Evolutionary conservation across 306 rosid species (phyloP).

Genomic region (Quercus ilex): DNA sequence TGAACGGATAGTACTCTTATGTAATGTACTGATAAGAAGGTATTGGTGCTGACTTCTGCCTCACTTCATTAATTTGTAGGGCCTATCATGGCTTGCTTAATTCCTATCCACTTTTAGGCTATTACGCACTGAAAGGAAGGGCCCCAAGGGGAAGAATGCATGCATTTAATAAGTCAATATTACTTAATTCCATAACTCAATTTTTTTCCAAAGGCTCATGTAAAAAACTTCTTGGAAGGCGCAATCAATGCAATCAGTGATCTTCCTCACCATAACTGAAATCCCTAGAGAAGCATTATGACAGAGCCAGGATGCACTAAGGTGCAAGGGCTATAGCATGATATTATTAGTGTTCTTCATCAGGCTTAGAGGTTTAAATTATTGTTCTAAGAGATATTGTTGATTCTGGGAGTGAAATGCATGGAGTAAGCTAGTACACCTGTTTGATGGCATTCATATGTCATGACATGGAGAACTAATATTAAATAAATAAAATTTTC

Average conservation of each 20-base stretch:
- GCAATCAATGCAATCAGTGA: not conserved
- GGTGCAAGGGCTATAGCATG: no score
- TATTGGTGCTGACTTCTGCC: slow-evolving; percentile 28
- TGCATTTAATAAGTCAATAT: not conserved
- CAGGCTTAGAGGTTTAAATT: no score
- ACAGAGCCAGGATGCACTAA: no score
- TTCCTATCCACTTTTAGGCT: not conserved
- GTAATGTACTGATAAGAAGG: slow-evolving; percentile 83
- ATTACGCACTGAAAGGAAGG: not conserved
- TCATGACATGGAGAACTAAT: not conserved
- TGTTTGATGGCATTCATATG: not conserved
- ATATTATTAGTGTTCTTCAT: no score
- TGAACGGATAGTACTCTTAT: slow-evolving; percentile 67
- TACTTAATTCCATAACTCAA: not conserved
- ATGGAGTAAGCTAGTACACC: not conserved
- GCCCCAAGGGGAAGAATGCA: not conserved
- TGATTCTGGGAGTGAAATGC: not conserved
- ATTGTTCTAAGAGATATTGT: no score
- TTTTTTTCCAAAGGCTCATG: not conserved
- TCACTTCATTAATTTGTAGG: slow-evolving; percentile 14
- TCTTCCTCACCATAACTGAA: not conserved
- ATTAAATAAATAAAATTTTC: not conserved
- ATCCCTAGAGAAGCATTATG: not conserved
- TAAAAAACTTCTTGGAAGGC: not conserved
- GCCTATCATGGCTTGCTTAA: slow-evolving; percentile 10